phyloP scores from a whole-genome alignment of 176 grass and related monocot species.

The Lolium perenne region DNA sequence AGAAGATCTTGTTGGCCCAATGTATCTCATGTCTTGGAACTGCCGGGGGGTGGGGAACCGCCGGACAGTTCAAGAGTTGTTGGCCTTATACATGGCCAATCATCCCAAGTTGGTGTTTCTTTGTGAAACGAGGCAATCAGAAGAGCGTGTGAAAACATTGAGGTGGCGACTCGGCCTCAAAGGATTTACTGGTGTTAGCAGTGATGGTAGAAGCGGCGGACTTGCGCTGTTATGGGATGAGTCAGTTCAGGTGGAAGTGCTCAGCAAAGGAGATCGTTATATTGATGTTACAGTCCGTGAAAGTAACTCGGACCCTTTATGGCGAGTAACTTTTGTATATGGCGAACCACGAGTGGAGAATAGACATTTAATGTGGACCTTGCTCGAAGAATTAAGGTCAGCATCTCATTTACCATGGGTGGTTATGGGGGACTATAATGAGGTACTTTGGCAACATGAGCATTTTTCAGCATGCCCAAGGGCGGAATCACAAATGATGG shows the following conservation, averaged over 20 bases:
- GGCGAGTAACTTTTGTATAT: neutral
- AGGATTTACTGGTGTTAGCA: neutral
- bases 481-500: too few species aligned
- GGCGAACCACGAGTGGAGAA: neutral
- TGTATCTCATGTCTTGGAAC: neutral
- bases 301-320: neutral
- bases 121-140: neutral
- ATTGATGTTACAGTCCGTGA: neutral
- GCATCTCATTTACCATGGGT: neutral
- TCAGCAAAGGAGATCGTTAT: fast-evolving
- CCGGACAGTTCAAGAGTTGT: neutral
- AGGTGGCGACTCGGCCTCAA: fast-evolving
- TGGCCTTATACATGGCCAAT: neutral
- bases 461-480: neutral
- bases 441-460: neutral
- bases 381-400: too few species aligned
- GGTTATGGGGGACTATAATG: neutral
- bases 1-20: too few species aligned
- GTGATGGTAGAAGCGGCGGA: neutral
- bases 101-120: neutral
- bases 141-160: neutral
- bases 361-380: neutral
- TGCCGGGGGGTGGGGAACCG: neutral
- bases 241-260: fast-evolving
- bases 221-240: neutral